Evolutionary conservation across 345 rosid genomes (phyloP).

Genomic region (Gossypium raimondii): DNA sequence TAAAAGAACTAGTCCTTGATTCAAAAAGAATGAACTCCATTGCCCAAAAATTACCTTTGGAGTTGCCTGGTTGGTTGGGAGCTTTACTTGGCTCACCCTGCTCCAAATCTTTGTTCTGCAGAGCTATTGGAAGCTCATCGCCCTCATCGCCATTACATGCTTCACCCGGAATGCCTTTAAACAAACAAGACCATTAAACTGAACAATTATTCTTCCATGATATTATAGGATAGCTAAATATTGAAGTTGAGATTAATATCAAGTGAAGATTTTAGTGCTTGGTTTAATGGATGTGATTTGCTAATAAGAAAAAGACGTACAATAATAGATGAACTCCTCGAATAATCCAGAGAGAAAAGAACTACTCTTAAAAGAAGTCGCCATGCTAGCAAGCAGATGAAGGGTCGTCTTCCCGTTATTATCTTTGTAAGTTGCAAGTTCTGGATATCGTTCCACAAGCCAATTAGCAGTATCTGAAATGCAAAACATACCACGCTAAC

Average conservation of each 20-base stretch:
- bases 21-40: neutral
- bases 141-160: neutral
- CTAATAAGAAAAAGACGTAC: conserved; percentile 15
- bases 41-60: neutral
- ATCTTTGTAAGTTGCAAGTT: conserved; percentile 15
- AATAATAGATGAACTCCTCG: neutral
- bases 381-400: conserved; percentile 20
- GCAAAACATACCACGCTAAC: neutral
- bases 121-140: neutral
- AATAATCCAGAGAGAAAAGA: neutral
- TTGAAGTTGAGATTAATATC: too few relatives aligned
- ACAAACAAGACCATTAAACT: neutral
- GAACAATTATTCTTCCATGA: too few relatives aligned
- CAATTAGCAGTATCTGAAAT: conserved; percentile 21
- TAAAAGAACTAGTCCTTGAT: too few relatives aligned
- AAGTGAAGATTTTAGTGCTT: too few relatives aligned
- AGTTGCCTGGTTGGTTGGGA: neutral
- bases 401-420: neutral
- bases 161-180: neutral
- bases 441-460: neutral
- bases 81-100: neutral
- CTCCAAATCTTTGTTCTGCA: conserved; percentile 2
- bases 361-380: conserved; percentile 24
- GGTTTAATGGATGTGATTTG: neutral
- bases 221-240: too few relatives aligned